Conservation (phyloP, 2,329 filamentous ascomycete genomes). For the Calycina herbarum region DNA sequence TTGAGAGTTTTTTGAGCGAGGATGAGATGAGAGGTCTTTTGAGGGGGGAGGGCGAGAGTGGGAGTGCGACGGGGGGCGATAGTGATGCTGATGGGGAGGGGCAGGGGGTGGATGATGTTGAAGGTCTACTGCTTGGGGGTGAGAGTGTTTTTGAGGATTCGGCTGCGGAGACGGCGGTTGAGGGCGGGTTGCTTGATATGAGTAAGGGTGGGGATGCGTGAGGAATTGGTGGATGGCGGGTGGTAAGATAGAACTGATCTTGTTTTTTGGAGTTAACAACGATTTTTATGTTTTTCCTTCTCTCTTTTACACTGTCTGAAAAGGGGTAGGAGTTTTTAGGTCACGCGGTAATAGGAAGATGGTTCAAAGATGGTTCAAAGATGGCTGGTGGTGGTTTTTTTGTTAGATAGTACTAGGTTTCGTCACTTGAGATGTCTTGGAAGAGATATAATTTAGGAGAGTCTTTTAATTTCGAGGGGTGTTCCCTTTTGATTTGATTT, state of each 20-base stretch:
- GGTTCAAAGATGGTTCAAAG: too few species aligned
- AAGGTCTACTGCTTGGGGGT: slow-evolving; percentile 12
- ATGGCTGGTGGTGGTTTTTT: too few species aligned
- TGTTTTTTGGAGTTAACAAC: background rate
- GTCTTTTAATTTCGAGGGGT: too few species aligned
- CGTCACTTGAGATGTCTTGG: too few species aligned
- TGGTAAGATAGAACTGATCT: background rate
- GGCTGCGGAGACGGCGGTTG: background rate
- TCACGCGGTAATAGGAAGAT: too few species aligned
- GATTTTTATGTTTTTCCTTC: background rate
- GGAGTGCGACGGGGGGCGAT: slow-evolving; percentile 37
- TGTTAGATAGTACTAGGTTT: too few species aligned
- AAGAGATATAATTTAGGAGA: too few species aligned
- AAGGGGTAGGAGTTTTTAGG: too few species aligned
- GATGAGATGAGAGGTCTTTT: slow-evolving; percentile 57
- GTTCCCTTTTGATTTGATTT: too few species aligned
- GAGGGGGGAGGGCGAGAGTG: slow-evolving; percentile 32
- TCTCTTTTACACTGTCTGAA: background rate
- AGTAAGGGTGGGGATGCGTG: background rate
- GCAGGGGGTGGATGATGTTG: slow-evolving; percentile 17
- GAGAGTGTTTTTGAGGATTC: slow-evolving; percentile 4
- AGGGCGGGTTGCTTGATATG: slow-evolving; percentile 9
- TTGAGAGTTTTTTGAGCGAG: slow-evolving; percentile 61
- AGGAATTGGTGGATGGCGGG: background rate
- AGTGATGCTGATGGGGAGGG: slow-evolving; percentile 31